A percentile compares a stretch with the other conserved stretches of the same genome.
Evolutionary conservation across 345 rosid species (phyloP).

Genomic region (Populus pruinosa): DNA sequence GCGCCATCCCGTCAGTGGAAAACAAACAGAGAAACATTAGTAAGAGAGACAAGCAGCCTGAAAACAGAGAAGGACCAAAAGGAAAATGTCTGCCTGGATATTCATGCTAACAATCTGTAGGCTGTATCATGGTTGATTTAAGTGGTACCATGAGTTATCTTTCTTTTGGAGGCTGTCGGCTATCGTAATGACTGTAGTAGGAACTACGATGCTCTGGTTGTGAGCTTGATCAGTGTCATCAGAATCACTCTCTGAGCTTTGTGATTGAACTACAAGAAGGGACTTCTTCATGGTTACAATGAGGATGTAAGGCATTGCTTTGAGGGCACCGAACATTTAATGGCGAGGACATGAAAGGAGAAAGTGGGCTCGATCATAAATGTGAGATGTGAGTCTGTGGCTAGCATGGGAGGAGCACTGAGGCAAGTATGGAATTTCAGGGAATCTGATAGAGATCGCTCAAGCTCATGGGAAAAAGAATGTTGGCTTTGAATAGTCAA

Average conservation of each 20-base stretch:
- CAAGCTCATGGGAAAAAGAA: not conserved
- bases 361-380: conserved; percentile 28
- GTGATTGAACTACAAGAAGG: conserved; percentile 17
- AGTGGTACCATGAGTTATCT: conserved; percentile 55
- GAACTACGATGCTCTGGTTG: conserved; percentile 47
- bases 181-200: conserved; percentile 37
- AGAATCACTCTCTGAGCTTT: conserved; percentile 35
- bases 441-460: not conserved
- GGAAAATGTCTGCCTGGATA: not conserved
- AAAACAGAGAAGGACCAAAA: not conserved
- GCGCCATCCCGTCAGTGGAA: conserved; percentile 22
- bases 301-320: not conserved
- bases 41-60: not conserved
- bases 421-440: conserved; percentile 14
- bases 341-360: not conserved
- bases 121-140: not conserved
- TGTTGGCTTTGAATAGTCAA: conserved; percentile 10
- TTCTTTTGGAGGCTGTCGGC: conserved; percentile 47
- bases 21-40: not conserved
- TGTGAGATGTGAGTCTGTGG: conserved; percentile 59
- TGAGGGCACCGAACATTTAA: not conserved
- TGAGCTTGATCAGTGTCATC: conserved; percentile 26
- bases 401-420: conserved; percentile 9
- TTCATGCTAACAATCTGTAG: not conserved
- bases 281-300: conserved; percentile 18